These are phyloP conservation scores for Ilyonectria robusta DNA, from an alignment of 2,329 filamentous ascomycete species.

Conservation along the genomic window DNA sequence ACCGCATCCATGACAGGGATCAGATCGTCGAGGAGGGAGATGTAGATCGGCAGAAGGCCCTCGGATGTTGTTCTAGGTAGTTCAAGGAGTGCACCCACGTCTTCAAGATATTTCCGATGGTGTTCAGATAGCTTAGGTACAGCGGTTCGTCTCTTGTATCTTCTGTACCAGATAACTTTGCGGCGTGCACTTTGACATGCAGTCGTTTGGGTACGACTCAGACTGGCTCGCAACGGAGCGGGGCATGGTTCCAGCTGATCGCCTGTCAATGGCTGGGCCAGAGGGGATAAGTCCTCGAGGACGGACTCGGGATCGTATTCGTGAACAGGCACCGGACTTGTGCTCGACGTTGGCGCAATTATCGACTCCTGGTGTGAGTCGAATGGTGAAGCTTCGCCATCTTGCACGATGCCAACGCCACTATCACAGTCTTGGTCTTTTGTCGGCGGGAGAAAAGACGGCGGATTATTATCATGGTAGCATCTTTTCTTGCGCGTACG, in stretches of 20 bases:
- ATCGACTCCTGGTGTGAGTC: not conserved
- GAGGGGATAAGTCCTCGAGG: conserved; percentile 15
- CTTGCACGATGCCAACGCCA: no score
- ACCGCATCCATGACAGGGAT: conserved; percentile 27
- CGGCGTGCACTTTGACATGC: conserved; percentile 11
- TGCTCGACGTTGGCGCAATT: conserved; percentile 11
- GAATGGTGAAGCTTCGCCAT: no score
- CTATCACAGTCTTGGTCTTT: no score
- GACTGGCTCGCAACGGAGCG: not conserved
- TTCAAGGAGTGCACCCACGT: conserved; percentile 25
- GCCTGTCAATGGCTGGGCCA: not conserved
- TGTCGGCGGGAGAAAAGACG: not conserved
- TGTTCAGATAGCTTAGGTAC: conserved; percentile 23
- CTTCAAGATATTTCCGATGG: conserved; percentile 22
- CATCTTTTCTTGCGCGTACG: conserved; percentile 31
- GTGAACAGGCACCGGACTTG: conserved; percentile 5
- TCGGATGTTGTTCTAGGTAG: conserved; percentile 27
- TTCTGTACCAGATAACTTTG: conserved; percentile 27
- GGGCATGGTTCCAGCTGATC: not conserved
- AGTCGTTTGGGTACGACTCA: not conserved
- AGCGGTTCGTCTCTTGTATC: conserved; percentile 5
- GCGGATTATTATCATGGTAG: conserved; percentile 16
- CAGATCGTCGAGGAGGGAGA: conserved; percentile 28
- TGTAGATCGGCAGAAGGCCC: conserved; percentile 27
- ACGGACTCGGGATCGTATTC: conserved; percentile 32